Conservation (phyloP, 352 stramenopile genomes). For the Phytophthora pluvialis region DNA sequence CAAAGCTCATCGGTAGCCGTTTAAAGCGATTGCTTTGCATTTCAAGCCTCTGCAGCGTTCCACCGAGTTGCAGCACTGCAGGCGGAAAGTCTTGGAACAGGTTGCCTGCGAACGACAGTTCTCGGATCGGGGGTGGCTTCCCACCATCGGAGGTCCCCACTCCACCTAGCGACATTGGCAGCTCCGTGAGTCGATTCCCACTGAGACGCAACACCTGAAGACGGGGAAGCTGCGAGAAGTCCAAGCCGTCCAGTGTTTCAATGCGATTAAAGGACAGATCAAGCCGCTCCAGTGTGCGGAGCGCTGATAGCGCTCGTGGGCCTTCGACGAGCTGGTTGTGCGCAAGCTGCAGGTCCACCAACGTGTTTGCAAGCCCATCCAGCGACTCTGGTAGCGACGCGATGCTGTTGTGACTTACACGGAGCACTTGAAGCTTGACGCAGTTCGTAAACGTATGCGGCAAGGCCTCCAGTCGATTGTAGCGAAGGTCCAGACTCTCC, state of each 20-base stretch:
- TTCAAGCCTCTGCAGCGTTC: slow-evolving; percentile 48
- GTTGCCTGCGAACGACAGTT: slow-evolving; percentile 71
- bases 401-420: slow-evolving; percentile 58
- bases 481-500: slow-evolving; percentile 69
- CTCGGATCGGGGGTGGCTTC: slow-evolving; percentile 44
- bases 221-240: slow-evolving; percentile 44
- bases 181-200: slow-evolving; percentile 52
- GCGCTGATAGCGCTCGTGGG: slow-evolving; percentile 32
- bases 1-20: slow-evolving; percentile 65
- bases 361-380: slow-evolving; percentile 26
- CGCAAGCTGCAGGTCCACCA: slow-evolving; percentile 49
- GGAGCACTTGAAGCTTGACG: slow-evolving; percentile 47
- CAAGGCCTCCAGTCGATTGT: slow-evolving; percentile 58
- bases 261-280: slow-evolving; percentile 80
- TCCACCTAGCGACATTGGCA: slow-evolving; percentile 50
- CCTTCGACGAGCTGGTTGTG: slow-evolving; percentile 61
- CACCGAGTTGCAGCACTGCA: slow-evolving; percentile 47
- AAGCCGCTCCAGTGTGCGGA: slow-evolving; percentile 45
- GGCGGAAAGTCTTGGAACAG: slow-evolving; percentile 52
- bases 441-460: slow-evolving; percentile 53
- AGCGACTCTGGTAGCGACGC: slow-evolving; percentile 45
- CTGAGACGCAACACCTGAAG: slow-evolving; percentile 55
- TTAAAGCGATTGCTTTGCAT: slow-evolving; percentile 81
- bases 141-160: slow-evolving; percentile 12
- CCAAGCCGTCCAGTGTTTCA: slow-evolving; percentile 44